Conservation (phyloP, 2,329 filamentous ascomycete genomes). For the Apiospora marii region DNA sequence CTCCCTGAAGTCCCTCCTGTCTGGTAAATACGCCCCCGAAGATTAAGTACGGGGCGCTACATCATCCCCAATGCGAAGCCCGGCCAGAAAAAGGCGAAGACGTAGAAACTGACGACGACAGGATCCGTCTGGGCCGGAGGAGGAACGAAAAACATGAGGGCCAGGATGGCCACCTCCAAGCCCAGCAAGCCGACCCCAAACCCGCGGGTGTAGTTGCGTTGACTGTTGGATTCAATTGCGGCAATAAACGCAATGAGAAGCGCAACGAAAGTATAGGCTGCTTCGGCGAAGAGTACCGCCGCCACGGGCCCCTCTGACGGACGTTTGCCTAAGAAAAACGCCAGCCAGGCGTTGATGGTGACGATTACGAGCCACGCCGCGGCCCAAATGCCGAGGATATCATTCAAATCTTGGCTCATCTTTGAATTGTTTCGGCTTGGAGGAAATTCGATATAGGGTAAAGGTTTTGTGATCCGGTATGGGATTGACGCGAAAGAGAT, state of each 20-base stretch:
- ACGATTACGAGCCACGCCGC: neutral
- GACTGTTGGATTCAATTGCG: too few species aligned
- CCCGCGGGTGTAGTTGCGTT: neutral
- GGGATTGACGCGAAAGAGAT: neutral
- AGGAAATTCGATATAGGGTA: neutral
- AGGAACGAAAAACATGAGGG: neutral
- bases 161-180: neutral
- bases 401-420: neutral
- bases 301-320: neutral
- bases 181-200: neutral
- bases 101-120: neutral
- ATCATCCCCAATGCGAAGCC: neutral
- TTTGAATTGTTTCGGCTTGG: neutral
- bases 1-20: neutral
- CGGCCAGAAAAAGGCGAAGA: neutral
- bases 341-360: neutral
- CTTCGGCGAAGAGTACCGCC: neutral
- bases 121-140: neutral
- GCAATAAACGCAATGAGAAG: too few species aligned
- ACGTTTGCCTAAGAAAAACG: neutral
- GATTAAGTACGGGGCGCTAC: neutral
- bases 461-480: neutral
- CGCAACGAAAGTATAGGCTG: neutral
- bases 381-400: neutral
- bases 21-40: neutral